A percentile compares a stretch with the other conserved stretches of the same genome.
These are phyloP conservation scores for Hanseniaspora valbyensis DNA, from an alignment of 805 yeast species.

Conservation along the genomic window DNA sequence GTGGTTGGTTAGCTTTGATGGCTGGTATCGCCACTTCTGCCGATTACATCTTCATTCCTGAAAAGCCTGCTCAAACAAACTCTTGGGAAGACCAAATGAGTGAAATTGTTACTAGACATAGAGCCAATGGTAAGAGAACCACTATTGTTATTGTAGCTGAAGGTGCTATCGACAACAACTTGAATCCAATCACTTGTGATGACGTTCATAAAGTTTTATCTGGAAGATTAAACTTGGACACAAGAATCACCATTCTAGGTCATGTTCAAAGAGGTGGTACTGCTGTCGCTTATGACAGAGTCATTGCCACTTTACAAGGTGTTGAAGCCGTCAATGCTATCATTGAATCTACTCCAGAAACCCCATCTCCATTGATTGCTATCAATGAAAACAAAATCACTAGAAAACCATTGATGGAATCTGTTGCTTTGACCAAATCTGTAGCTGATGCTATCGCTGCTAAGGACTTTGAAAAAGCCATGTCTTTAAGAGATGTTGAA, in stretches of 20 bases:
- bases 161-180: conserved; percentile 81
- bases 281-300: conserved; percentile 89
- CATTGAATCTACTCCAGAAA: conserved; percentile 71
- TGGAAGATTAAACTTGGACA: conserved; percentile 70
- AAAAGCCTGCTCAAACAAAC: conserved; percentile 66
- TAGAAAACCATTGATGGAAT: conserved; percentile 76
- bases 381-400: conserved; percentile 77
- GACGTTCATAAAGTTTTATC: conserved; percentile 75
- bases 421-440: conserved; percentile 74
- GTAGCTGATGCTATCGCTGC: conserved; percentile 78
- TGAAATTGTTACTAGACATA: conserved; percentile 63
- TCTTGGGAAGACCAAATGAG: conserved; percentile 76
- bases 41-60: conserved; percentile 89
- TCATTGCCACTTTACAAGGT: conserved; percentile 90
- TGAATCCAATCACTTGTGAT: conserved; percentile 68
- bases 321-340: conserved; percentile 95
- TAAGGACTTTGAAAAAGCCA: conserved; percentile 77
- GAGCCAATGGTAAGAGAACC: conserved; percentile 81
- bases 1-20: conserved; percentile 98
- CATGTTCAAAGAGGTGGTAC: conserved; percentile 99
- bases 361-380: conserved; percentile 93
- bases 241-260: conserved; percentile 89
- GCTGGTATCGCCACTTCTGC: conserved; percentile 96
- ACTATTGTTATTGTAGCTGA: conserved; percentile 96
- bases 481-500: conserved; percentile 75